Base-by-base conservation (phyloP, 106 monocot species). In the Posidonia australis region DNA sequence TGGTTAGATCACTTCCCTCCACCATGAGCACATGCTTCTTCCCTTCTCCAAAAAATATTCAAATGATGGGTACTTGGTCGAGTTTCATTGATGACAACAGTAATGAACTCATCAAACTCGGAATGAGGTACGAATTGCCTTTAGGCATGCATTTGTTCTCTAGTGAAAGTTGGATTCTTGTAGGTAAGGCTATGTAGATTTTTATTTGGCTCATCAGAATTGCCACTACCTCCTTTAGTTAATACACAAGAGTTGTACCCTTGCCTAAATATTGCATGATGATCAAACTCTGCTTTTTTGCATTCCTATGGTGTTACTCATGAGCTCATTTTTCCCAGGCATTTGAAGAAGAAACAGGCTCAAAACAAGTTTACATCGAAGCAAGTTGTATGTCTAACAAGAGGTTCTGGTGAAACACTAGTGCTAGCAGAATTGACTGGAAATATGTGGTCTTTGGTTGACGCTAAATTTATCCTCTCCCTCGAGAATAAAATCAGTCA, bases 401-500 rank as follows among this genome's bases (percentile, higher is more conserved):
- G 49, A 54, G 45, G 25, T n/a, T 79, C 78, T 55, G 70, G 48
- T 53, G 54, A 83, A 62, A 65, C 66, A 45, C 54, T 18, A 28
- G 23, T 82, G 23, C 72, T 94, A 20, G 93, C 86, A 65, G 86
- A 89, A 26, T 73, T 70, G 26, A 54, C 46, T 29, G 83, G 80
- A 52, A 82, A 86, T 20, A 58, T 63, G 28, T 94, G 93, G 93
- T 66, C 58, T 24, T 58, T 94, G 46, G 71, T 67, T 20, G 79
- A 72, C 44, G 78, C 63, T 49, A 77, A 72, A 44, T 74, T 83
- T 22, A 79, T 73, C 21, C 44, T 86, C 30, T 14, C 32, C 22
- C 63, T 72, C 10, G 65, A 81, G 42, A 70, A 70, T 4, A 67
- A 70, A 42, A 46, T 44, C 20, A 74, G 18, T 44, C 49, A 77